Evolutionary conservation across 225 moss, liverwort and hornwort genomes (phyloP), one percentile per base, ranked within the genome.

Genomic region (Climacium dendroides): DNA sequence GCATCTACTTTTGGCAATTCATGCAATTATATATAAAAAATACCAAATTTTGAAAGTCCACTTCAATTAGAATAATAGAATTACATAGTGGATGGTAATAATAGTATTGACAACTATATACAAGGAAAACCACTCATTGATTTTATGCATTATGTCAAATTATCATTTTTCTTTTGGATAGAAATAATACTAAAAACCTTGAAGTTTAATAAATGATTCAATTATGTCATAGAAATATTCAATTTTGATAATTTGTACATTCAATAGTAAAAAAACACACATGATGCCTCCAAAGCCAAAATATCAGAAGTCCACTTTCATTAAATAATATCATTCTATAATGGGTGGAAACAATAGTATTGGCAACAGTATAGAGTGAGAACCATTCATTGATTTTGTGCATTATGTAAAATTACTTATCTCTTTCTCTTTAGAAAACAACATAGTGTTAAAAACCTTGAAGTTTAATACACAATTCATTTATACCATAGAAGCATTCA

Each of bases 1-100:
- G 2, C 6, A 9, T n/a, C 24, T 1, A 10, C 1, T 54, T 6
- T n/a, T 2, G 15, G 1, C n/a, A 53, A 76, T 53, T 53, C n/a
- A n/a, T 48, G 19, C 4, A 19, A 1, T 48, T 4, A 19, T 0
- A 2, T 0, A 32, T 52, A 54, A 53, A 75, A 75, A 8, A 0
- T 23, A 35, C 0, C 3, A 23, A 53, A 75, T 2, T n/a, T 77
- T 13, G 1, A 50, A 50, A 74, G 20, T 48, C 1, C 4, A 50
- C 22, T 34, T 74, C 3, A 3, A 34, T 5, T 22, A 19, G 5
- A 34, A 14, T 5, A 5, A 52, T 34, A 72, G n/a, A n/a, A n/a
- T n/a, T n/a, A n/a, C n/a, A n/a, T n/a, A n/a, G n/a, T n/a, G n/a
- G 3, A 7, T 7, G 0, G 1, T n/a, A 19, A 39, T 69, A 69